Evolutionary conservation across 257 asterid species (phyloP).

Genomic region (Dorcoceras hygrometricum): DNA sequence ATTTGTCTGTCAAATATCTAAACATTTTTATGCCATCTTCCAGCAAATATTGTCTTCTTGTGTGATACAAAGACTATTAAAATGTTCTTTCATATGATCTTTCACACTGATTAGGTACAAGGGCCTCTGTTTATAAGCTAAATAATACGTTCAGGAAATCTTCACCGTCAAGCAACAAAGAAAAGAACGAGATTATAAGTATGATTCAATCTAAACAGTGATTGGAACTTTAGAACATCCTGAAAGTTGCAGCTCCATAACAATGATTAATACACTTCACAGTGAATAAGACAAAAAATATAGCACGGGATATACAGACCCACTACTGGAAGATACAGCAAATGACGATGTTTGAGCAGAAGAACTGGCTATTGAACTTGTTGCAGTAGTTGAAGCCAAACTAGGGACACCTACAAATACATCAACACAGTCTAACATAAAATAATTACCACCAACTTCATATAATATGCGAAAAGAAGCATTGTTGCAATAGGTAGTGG

Average conservation of each 20-base stretch:
- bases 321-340: slow-evolving; percentile 60
- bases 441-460: slow-evolving; percentile 10
- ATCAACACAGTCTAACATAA: slow-evolving; percentile 22
- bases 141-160: slow-evolving; percentile 2
- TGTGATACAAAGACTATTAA: not conserved
- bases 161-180: not conserved
- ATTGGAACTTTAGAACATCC: not conserved
- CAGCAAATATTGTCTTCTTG: slow-evolving; percentile 6
- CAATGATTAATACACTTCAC: slow-evolving; percentile 9
- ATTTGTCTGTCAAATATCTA: not conserved
- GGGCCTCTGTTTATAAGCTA: slow-evolving; percentile 5
- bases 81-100: not conserved
- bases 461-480: not conserved
- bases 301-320: slow-evolving; percentile 47
- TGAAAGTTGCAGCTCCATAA: slow-evolving; percentile 17
- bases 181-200: not conserved
- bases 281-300: slow-evolving; percentile 6
- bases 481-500: not conserved
- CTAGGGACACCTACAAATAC: slow-evolving; percentile 34
- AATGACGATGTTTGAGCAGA: slow-evolving; percentile 64
- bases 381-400: slow-evolving; percentile 46
- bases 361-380: slow-evolving; percentile 45
- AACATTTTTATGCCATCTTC: not conserved
- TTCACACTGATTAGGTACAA: not conserved
- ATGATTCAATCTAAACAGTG: slow-evolving; percentile 1